phyloP scores from a whole-genome alignment of 1,139 yeast genomes.

The Lodderomyces oxycetoniae region DNA sequence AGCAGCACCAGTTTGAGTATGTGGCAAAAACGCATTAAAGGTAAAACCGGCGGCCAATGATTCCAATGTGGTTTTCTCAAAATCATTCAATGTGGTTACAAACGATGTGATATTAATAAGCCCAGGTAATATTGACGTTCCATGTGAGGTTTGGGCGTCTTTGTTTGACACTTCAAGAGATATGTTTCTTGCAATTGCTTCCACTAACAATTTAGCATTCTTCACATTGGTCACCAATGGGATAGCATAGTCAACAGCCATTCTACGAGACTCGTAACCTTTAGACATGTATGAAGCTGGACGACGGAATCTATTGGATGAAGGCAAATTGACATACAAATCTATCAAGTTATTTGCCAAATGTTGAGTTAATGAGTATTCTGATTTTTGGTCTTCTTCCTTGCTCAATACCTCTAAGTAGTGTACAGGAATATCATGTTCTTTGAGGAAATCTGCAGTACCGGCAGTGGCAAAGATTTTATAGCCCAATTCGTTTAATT shows the following conservation, averaged over 20 bases:
- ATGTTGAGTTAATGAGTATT: constrained; percentile 93
- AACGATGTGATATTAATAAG: constrained; percentile 77
- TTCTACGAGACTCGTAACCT: constrained; percentile 98
- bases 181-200: constrained; percentile 77
- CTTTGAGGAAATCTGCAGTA: constrained; percentile 96
- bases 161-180: constrained; percentile 64
- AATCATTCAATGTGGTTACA: constrained; percentile 63
- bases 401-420: constrained; percentile 82
- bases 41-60: constrained; percentile 88
- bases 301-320: constrained; percentile 95
- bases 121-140: constrained; percentile 80
- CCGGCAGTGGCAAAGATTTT: constrained; percentile 97
- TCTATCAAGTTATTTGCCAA: constrained; percentile 96
- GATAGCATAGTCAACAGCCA: constrained; percentile 98
- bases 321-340: constrained; percentile 92
- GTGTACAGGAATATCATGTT: constrained; percentile 90
- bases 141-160: constrained; percentile 91
- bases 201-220: constrained; percentile 92
- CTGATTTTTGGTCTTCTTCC: constrained; percentile 79
- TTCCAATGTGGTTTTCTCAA: constrained; percentile 64
- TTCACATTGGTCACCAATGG: constrained; percentile 97
- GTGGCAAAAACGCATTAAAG: constrained; percentile 76
- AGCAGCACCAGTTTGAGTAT: constrained; percentile 50
- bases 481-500: constrained; percentile 79
- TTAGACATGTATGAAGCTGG: constrained; percentile 97